These are phyloP conservation scores for Pyricularia grisea DNA, from an alignment of 2,329 filamentous ascomycete species.

Conservation along the genomic window DNA sequence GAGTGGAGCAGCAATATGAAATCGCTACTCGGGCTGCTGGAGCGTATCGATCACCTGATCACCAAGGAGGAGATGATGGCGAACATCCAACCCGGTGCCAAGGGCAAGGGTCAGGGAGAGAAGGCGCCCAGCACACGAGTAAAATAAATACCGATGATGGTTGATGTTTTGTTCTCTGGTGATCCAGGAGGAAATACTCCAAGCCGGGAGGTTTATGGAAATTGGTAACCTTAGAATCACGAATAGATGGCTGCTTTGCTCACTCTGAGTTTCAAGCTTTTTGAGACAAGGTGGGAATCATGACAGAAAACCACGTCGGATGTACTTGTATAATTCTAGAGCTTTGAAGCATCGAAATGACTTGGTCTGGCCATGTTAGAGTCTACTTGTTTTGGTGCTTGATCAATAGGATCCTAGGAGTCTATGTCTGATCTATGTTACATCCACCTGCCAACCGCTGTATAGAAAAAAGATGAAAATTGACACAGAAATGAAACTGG, in stretches of 20 bases:
- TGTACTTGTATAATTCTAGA: constrained; percentile 3
- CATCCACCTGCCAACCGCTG: neutral
- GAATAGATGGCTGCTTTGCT: neutral
- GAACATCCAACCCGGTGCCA: constrained; percentile 63
- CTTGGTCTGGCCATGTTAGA: neutral
- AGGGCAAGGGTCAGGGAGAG: constrained; percentile 20
- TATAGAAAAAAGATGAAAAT: neutral
- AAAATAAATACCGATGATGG: neutral
- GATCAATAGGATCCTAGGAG: neutral
- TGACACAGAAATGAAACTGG: neutral
- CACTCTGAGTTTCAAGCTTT: neutral
- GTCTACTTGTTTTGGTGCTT: neutral
- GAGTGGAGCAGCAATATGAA: constrained; percentile 93
- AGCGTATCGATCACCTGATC: constrained; percentile 91
- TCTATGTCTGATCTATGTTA: neutral
- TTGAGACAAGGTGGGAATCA: neutral
- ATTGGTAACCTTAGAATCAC: neutral
- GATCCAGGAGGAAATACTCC: neutral
- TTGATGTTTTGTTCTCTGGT: neutral
- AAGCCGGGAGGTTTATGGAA: neutral
- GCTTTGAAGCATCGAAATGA: neutral
- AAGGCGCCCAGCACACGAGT: neutral
- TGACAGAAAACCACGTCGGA: neutral
- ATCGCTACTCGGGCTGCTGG: constrained; percentile 64
- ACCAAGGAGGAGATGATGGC: constrained; percentile 99